Conservation (phyloP, 2,329 filamentous ascomycete species). For the Venturia carpophila region DNA sequence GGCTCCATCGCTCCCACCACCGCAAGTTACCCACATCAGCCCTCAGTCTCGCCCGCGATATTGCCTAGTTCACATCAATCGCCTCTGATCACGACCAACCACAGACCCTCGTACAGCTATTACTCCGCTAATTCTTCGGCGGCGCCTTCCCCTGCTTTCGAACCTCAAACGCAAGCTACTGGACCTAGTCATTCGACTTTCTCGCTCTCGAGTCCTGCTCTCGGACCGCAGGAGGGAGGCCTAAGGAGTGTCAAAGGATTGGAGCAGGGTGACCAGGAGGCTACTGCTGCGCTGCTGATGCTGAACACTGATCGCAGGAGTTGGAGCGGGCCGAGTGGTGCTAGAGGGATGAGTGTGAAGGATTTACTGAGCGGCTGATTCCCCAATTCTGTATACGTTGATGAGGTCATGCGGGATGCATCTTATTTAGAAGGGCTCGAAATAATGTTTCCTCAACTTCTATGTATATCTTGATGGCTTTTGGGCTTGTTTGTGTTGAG, state of each 20-base stretch:
- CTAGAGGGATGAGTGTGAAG: conserved; percentile 19
- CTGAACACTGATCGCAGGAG: conserved; percentile 67
- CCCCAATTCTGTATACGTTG: background rate
- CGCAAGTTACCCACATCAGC: conserved; percentile 22
- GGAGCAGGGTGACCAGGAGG: conserved; percentile 54
- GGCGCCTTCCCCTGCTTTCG: conserved; percentile 52
- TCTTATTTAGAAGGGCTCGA: background rate
- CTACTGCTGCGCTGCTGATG: conserved; percentile 81
- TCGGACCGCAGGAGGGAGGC: conserved; percentile 25
- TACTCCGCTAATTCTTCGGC: conserved; percentile 31
- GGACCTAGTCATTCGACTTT: conserved; percentile 17
- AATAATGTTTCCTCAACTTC: background rate
- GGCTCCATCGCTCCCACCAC: conserved; percentile 11
- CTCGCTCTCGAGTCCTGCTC: conserved; percentile 30
- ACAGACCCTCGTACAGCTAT: conserved; percentile 21
- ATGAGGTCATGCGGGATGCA: background rate
- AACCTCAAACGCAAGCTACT: conserved; percentile 36
- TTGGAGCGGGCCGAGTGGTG: conserved; percentile 28
- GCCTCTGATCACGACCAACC: conserved; percentile 5
- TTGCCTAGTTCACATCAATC: conserved; percentile 19
- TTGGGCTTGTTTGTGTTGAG: background rate
- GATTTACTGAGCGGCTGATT: conserved; percentile 20
- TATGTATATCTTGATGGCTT: background rate
- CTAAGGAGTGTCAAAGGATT: conserved; percentile 17
- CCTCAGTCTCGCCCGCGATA: conserved; percentile 38